A percentile compares a stretch with the other conserved stretches of the same genome.
These are phyloP conservation scores for Neurospora intermedia DNA, from an alignment of 495 filamentous ascomycete species.

Conservation along the genomic window DNA sequence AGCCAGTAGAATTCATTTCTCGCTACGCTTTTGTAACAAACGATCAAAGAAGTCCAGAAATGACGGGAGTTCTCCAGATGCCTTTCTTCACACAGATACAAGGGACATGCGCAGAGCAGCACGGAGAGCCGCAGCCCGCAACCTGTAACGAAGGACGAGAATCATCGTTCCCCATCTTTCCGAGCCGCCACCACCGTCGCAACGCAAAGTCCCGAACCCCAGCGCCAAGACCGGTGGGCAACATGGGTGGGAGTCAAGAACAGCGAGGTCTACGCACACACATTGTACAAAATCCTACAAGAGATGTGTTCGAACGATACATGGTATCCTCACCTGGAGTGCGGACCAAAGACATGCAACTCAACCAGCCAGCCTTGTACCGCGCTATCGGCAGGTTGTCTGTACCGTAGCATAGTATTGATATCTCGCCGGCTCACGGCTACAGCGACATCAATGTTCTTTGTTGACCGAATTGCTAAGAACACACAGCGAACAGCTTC, in stretches of 20 bases:
- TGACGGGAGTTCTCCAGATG: neutral
- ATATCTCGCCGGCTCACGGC: neutral
- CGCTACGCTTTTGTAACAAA: neutral
- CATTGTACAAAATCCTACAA: neutral
- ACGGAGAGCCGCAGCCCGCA: neutral
- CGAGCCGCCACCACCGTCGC: neutral
- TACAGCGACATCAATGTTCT: neutral
- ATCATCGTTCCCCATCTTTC: neutral
- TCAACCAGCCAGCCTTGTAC: neutral
- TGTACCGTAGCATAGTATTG: neutral
- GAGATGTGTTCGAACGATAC: conserved; percentile 14
- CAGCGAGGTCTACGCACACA: neutral
- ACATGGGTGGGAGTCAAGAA: neutral
- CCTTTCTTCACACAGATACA: neutral
- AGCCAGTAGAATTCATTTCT: neutral
- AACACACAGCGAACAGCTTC: neutral
- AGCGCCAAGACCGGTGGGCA: neutral
- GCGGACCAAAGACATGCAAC: conserved; percentile 1
- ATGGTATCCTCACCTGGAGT: conserved; percentile 24
- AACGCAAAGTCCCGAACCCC: neutral
- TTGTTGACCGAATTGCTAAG: neutral
- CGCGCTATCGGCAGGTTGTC: neutral
- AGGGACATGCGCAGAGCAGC: neutral
- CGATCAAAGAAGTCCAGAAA: neutral
- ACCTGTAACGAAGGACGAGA: neutral